Conservation (phyloP, 805 yeast species). For the Ogataea allantospora region DNA sequence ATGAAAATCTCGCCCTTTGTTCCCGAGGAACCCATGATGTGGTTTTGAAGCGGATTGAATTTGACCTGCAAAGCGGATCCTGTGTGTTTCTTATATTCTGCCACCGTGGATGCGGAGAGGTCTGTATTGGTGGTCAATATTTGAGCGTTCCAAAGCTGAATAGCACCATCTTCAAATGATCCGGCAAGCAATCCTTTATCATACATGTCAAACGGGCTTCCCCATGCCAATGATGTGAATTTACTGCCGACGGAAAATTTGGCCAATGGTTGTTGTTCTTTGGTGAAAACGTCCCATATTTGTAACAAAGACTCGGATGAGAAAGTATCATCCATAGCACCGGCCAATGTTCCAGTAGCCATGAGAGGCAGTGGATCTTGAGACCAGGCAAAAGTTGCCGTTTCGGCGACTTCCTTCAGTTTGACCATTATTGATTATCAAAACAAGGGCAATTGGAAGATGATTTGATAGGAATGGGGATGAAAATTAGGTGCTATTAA, state of each 20-base stretch:
- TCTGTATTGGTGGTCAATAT: slow-evolving; percentile 44
- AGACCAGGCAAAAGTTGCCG: slow-evolving; percentile 98
- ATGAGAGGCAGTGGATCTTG: slow-evolving; percentile 67
- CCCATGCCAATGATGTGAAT: slow-evolving; percentile 86
- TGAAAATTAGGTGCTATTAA: not conserved
- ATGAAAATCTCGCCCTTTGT: slow-evolving; percentile 83
- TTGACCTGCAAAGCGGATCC: slow-evolving; percentile 70
- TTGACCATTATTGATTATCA: slow-evolving; percentile 57
- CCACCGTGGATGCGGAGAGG: slow-evolving; percentile 46
- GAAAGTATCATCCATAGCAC: slow-evolving; percentile 88
- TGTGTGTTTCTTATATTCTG: slow-evolving; percentile 56
- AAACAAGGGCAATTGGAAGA: slow-evolving; percentile 1
- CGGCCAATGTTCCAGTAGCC: slow-evolving; percentile 94
- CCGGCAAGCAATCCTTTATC: slow-evolving; percentile 70
- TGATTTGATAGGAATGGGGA: not conserved
- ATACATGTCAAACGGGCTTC: slow-evolving; percentile 49
- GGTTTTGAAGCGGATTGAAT: slow-evolving; percentile 72
- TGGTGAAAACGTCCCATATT: slow-evolving; percentile 65
- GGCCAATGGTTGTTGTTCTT: slow-evolving; percentile 43
- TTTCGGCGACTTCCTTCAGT: slow-evolving; percentile 75
- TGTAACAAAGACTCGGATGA: slow-evolving; percentile 76
- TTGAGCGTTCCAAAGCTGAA: slow-evolving; percentile 73
- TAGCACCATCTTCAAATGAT: slow-evolving; percentile 79
- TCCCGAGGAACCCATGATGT: slow-evolving; percentile 83
- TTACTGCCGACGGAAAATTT: slow-evolving; percentile 52